Percentiles rank a stretch among this genome's conserved stretches.
These are phyloP conservation scores for Orychophragmus violaceus DNA, from an alignment of 345 rosid genomes.

Conservation along the genomic window DNA sequence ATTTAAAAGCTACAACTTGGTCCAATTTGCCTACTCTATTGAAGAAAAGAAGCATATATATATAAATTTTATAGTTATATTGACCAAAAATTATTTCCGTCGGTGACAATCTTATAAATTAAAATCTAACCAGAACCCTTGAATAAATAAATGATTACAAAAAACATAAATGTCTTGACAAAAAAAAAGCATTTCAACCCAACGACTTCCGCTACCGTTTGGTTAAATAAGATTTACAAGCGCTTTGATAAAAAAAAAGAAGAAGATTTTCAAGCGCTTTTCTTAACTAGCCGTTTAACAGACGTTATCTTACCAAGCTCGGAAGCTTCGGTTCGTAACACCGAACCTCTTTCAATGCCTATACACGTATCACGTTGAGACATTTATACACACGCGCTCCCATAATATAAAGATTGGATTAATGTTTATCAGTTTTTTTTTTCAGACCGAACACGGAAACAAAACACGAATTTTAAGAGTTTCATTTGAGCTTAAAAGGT, in stretches of 20 bases:
- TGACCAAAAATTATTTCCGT: not conserved
- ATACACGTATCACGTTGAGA: not conserved
- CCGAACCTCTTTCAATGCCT: slow-evolving; percentile 3
- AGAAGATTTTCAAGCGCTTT: not conserved
- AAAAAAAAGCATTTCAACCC: not conserved
- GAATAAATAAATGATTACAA: not conserved
- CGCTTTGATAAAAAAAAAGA: not conserved
- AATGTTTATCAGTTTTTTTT: slow-evolving; percentile 5
- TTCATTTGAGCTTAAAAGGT: slow-evolving; percentile 16
- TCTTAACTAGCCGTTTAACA: slow-evolving; percentile 11
- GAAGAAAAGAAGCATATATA: not conserved
- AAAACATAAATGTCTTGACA: not conserved
- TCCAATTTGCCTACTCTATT: slow-evolving; percentile 18
- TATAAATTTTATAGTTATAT: not conserved
- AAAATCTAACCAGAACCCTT: not conserved
- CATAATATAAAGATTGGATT: not conserved
- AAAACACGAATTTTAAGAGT: not conserved
- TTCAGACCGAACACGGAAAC: slow-evolving; percentile 11
- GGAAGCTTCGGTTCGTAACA: slow-evolving; percentile 9
- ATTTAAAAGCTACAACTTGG: slow-evolving; percentile 1
- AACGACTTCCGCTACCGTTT: slow-evolving; percentile 8
- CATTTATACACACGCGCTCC: slow-evolving; percentile 20
- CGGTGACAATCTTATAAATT: not conserved
- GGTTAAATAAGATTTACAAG: too few relatives aligned
- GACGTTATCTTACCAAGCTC: slow-evolving; percentile 21